A percentile compares a stretch with the other conserved stretches of the same genome.
phyloP scores from a whole-genome alignment of 495 filamentous ascomycete species.

The Xylaria cubensis region DNA sequence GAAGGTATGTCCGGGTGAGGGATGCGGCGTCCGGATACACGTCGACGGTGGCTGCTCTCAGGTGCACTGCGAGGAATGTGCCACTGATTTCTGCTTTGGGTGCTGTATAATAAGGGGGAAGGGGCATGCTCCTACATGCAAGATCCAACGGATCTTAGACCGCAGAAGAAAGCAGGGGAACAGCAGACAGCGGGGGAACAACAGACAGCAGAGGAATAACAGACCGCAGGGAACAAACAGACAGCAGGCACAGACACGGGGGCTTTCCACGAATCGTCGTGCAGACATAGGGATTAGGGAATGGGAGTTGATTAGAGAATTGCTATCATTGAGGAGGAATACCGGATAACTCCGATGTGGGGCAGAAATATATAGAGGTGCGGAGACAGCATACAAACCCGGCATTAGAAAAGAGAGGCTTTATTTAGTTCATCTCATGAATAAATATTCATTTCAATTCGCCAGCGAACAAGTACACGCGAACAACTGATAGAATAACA shows the following conservation, averaged over 20 bases:
- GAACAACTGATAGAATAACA: not conserved
- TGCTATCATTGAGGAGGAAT: not conserved
- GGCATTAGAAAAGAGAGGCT: not conserved
- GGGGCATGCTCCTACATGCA: not conserved
- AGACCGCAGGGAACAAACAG: no score
- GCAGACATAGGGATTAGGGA: not conserved
- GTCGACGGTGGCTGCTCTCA: not conserved
- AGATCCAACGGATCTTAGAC: no score
- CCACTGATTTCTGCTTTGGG: not conserved
- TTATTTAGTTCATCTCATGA: not conserved
- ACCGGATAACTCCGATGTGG: not conserved
- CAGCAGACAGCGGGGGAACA: no score
- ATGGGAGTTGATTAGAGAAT: not conserved
- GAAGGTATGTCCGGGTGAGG: not conserved
- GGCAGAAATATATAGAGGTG: not conserved
- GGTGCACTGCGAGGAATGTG: not conserved
- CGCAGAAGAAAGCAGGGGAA: no score
- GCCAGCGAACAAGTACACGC: not conserved
- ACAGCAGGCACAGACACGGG: no score
- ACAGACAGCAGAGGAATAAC: no score
- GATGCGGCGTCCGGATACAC: not conserved
- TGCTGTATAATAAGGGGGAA: not conserved
- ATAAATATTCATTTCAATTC: not conserved
- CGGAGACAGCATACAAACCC: not conserved
- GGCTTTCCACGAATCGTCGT: not conserved